Evolutionary conservation across 805 yeast species (phyloP).

Genomic region (Schwanniomyces polymorphus): DNA sequence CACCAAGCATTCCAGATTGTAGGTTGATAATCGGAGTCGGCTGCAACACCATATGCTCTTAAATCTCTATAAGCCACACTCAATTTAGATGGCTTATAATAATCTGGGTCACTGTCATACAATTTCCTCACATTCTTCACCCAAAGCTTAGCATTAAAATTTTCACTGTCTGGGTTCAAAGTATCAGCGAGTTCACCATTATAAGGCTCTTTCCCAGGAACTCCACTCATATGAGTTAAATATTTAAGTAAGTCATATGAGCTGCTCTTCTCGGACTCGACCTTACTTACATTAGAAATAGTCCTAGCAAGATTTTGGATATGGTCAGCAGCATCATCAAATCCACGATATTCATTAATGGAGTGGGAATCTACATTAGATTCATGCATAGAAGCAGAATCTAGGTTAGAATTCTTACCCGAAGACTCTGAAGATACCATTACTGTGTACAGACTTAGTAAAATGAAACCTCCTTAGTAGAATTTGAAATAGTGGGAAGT

Average conservation of each 20-base stretch:
- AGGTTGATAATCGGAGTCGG: conserved; percentile 67
- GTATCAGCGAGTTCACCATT: conserved; percentile 29
- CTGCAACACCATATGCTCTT: conserved; percentile 63
- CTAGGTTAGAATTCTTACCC: not conserved
- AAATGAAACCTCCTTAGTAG: not conserved
- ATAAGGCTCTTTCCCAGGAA: conserved; percentile 48
- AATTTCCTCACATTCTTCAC: conserved; percentile 62
- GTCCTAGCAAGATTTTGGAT: conserved; percentile 46
- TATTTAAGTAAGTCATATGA: conserved; percentile 29
- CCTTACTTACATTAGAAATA: conserved; percentile 18
- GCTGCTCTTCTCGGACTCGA: conserved; percentile 8
- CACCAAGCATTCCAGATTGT: conserved; percentile 48
- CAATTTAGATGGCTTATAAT: conserved; percentile 59
- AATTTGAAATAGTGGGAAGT: not conserved
- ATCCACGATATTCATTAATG: conserved; percentile 31
- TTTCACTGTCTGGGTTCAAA: conserved; percentile 60
- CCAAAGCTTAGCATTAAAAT: conserved; percentile 65
- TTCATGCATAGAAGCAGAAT: conserved; percentile 1
- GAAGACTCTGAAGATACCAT: not conserved
- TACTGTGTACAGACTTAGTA: not conserved
- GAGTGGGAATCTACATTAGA: conserved; percentile 12
- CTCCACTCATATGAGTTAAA: conserved; percentile 52
- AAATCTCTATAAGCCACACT: conserved; percentile 61
- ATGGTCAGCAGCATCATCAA: conserved; percentile 31
- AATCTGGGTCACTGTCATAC: conserved; percentile 54